A percentile compares a stretch with the other conserved stretches of the same genome.
phyloP scores from a whole-genome alignment of 2,329 filamentous ascomycete species.

The Hypomyces rosellus region DNA sequence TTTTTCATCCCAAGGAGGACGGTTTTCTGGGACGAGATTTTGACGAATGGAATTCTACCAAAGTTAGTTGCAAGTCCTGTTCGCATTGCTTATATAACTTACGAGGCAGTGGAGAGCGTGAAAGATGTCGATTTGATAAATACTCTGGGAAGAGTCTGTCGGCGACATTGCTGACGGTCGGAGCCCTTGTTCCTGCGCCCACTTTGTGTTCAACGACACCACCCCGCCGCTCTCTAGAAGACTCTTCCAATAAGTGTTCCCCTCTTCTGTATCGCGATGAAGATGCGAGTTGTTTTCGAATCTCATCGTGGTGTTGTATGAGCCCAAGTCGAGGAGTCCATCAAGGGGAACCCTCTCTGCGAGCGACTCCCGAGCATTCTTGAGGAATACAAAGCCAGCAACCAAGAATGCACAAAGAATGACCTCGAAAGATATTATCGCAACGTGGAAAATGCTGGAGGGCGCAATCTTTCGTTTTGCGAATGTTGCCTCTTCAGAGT shows the following conservation, averaged over 20 bases:
- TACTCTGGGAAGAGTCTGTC: conserved; percentile 11
- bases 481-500: too few species aligned
- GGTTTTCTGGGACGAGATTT: conserved; percentile 9
- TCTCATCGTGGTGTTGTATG: too few species aligned
- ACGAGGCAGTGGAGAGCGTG: conserved; percentile 14
- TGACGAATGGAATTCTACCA: conserved; percentile 12
- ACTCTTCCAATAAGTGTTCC: conserved; percentile 1
- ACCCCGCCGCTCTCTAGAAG: conserved; percentile 11
- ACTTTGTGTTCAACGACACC: conserved; percentile 11
- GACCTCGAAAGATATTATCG: not conserved
- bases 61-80: not conserved
- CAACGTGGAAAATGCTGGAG: too few species aligned
- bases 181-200: conserved; percentile 10
- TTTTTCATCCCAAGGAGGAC: conserved; percentile 11
- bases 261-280: too few species aligned
- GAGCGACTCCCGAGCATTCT: not conserved
- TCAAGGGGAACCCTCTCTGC: not conserved
- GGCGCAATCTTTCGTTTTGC: too few species aligned
- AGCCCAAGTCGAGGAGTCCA: not conserved
- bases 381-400: conserved; percentile 1
- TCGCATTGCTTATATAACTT: not conserved
- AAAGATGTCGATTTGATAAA: conserved; percentile 13
- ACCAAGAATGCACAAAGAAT: not conserved
- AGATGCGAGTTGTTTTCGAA: too few species aligned
- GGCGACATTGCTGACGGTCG: conserved; percentile 10